Conservation (phyloP, 129 eudicot genomes). For the Solidago caesia region DNA sequence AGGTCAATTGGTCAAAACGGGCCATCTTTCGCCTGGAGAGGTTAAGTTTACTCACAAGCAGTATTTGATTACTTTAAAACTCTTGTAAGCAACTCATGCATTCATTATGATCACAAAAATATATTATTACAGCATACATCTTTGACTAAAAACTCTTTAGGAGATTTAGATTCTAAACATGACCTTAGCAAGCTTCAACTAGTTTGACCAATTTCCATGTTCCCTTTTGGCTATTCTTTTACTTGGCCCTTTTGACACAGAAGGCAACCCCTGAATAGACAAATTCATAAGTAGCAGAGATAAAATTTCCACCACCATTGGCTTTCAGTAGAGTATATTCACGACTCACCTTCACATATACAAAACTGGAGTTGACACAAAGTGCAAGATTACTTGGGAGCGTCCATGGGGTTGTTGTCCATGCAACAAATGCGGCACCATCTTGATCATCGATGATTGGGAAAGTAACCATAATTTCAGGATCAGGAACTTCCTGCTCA, state of each 20-base stretch:
- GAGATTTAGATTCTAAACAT: neutral
- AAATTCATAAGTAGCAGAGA: neutral
- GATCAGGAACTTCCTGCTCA: slow-evolving; percentile 56
- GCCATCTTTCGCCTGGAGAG: neutral
- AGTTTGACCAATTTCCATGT: neutral
- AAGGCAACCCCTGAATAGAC: neutral
- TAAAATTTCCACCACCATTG: neutral
- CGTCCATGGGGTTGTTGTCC: slow-evolving; percentile 96
- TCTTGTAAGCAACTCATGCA: neutral
- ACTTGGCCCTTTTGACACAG: neutral
- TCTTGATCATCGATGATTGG: slow-evolving; percentile 62
- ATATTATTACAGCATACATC: neutral
- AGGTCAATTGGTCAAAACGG: neutral
- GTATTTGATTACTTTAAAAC: neutral
- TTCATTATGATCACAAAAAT: neutral
- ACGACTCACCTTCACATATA: slow-evolving; percentile 58
- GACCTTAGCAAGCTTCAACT: neutral
- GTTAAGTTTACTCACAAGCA: neutral
- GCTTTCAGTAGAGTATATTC: neutral
- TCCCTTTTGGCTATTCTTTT: neutral
- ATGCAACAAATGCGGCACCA: slow-evolving; percentile 78
- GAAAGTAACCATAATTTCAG: slow-evolving; percentile 47
- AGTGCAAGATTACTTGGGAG: slow-evolving; percentile 70
- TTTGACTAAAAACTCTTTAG: neutral
- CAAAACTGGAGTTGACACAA: slow-evolving; percentile 39